Conservation (phyloP, 306 rosid genomes). For the Neltuma alba region DNA sequence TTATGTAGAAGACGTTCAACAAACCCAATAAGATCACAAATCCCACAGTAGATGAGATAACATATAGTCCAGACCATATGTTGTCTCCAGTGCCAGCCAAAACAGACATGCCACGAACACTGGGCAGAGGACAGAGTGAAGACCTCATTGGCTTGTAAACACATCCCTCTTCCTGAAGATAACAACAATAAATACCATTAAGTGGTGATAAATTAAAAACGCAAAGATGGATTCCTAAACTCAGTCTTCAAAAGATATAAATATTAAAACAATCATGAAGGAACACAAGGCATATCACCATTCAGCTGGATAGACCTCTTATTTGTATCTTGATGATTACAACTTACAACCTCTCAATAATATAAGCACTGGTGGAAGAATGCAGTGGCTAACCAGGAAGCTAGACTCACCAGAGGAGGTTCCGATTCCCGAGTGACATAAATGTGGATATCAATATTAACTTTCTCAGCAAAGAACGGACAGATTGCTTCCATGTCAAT, state of each 20-base stretch:
- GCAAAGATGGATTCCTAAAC: neutral
- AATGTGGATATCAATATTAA: conserved; percentile 60
- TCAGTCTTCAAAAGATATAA: neutral
- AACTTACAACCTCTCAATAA: neutral
- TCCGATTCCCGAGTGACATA: conserved; percentile 81
- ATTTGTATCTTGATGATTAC: neutral
- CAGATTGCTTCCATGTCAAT: conserved; percentile 73
- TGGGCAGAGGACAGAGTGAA: conserved; percentile 52
- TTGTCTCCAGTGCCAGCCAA: conserved; percentile 85
- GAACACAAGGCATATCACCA: neutral
- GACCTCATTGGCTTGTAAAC: conserved; percentile 41
- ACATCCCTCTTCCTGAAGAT: conserved; percentile 75
- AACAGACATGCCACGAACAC: conserved; percentile 60
- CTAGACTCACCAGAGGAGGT: conserved; percentile 75
- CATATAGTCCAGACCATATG: conserved; percentile 80
- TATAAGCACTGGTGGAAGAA: conserved; percentile 1
- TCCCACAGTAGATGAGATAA: conserved; percentile 70
- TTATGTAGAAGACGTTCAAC: conserved; percentile 63
- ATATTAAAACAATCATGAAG: neutral
- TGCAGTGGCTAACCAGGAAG: conserved; percentile 19
- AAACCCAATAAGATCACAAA: conserved; percentile 55
- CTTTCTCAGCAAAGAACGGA: conserved; percentile 56
- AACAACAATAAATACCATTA: conserved; percentile 32
- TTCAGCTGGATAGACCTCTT: neutral
- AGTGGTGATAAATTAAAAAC: neutral